Percentiles rank a stretch among this genome's conserved stretches.
These are phyloP conservation scores for Boechera stricta DNA, from an alignment of 345 rosid genomes.

Conservation along the genomic window DNA sequence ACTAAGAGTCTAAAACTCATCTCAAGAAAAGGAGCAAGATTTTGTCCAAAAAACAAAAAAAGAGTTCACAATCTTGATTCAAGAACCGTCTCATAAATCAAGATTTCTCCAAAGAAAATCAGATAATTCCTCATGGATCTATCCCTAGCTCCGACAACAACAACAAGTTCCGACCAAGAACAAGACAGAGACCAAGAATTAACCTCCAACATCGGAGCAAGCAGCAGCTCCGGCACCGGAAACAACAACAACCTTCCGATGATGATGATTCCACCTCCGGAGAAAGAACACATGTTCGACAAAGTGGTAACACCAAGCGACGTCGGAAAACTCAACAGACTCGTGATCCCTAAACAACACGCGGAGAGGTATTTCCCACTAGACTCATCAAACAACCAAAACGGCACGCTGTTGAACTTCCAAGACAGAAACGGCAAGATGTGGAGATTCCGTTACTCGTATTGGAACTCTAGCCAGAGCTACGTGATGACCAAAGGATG, in stretches of 20 bases:
- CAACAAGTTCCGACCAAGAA: constrained; percentile 48
- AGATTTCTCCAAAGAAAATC: constrained; percentile 13
- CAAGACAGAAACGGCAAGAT: constrained; percentile 68
- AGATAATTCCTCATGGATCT: constrained; percentile 53
- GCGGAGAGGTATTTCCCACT: constrained; percentile 90
- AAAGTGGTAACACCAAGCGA: constrained; percentile 88
- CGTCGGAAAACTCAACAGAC: constrained; percentile 80
- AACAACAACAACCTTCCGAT: constrained; percentile 22
- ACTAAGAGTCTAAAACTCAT: constrained; percentile 28
- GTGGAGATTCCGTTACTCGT: constrained; percentile 78
- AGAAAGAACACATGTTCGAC: constrained; percentile 83
- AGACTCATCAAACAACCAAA: constrained; percentile 70
- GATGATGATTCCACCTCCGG: constrained; percentile 36
- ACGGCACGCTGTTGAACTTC: constrained; percentile 73
- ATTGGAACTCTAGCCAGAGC: constrained; percentile 84
- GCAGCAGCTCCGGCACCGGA: constrained; percentile 33
- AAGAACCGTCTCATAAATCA: constrained; percentile 24
- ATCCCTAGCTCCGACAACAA: constrained; percentile 55
- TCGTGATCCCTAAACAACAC: constrained; percentile 83
- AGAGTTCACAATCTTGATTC: neutral
- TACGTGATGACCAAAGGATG: constrained; percentile 87
- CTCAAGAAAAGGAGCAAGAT: constrained; percentile 11
- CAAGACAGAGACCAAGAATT: constrained; percentile 47
- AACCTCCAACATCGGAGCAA: constrained; percentile 41
- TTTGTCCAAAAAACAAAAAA: neutral